Evolutionary conservation across 306 rosid species (phyloP).

Genomic region (Cicer yamashitae): DNA sequence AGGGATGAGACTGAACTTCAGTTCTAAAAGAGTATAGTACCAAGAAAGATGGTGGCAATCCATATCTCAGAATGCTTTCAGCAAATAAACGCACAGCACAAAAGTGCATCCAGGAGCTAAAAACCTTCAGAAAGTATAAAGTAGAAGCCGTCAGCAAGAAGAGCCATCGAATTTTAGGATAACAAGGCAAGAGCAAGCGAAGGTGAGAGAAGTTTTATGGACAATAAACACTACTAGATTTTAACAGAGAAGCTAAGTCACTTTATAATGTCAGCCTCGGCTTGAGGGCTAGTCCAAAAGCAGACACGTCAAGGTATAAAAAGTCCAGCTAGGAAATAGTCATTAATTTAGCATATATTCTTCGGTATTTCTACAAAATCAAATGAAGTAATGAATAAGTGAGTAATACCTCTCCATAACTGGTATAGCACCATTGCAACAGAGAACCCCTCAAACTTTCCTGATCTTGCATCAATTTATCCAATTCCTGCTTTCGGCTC

Average conservation of each 20-base stretch:
- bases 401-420: conserved; percentile 84
- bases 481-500: conserved; percentile 74
- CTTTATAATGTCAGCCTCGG: conserved; percentile 25
- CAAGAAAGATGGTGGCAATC: conserved; percentile 90
- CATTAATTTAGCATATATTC: conserved; percentile 34
- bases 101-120: conserved; percentile 98
- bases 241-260: conserved; percentile 31
- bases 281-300: conserved; percentile 39
- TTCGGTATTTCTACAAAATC: conserved; percentile 6
- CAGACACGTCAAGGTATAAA: conserved; percentile 3
- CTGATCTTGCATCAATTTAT: conserved; percentile 80
- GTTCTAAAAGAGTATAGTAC: conserved; percentile 51
- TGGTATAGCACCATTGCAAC: conserved; percentile 87
- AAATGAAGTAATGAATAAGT: conserved; percentile 16
- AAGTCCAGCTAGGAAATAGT: conserved; percentile 34
- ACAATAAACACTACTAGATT: conserved; percentile 16
- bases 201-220: conserved; percentile 5
- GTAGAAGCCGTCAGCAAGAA: conserved; percentile 27
- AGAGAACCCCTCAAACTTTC: conserved; percentile 82
- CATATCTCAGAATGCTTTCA: conserved; percentile 96
- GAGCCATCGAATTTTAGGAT: conserved; percentile 28
- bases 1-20: conserved; percentile 23
- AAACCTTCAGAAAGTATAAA: conserved; percentile 63
- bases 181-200: conserved; percentile 1
- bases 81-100: conserved; percentile 81